phyloP scores from a whole-genome alignment of 345 rosid species.

The Litchi chinensis region DNA sequence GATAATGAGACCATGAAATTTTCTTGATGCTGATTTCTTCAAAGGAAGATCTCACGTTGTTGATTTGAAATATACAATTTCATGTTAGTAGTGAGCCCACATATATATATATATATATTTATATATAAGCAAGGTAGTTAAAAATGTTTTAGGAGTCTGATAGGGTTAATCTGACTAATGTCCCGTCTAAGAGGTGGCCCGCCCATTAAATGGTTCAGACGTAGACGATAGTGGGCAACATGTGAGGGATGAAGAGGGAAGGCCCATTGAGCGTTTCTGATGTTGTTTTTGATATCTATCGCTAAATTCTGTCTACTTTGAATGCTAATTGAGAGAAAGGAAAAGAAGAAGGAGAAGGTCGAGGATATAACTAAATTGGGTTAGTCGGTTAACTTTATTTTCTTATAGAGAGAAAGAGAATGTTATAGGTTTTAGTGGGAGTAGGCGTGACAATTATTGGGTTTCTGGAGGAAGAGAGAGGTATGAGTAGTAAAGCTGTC shows the following conservation, averaged over 20 bases:
- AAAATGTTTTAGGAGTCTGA: slow-evolving; percentile 18
- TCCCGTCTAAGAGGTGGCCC: slow-evolving; percentile 47
- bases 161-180: slow-evolving; percentile 24
- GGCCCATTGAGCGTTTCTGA: slow-evolving; percentile 34
- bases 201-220: slow-evolving; percentile 45
- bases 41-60: slow-evolving; percentile 2
- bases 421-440: too few relatives aligned
- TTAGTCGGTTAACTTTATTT: too few relatives aligned
- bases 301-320: background rate
- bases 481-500: too few relatives aligned
- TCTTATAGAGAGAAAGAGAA: too few relatives aligned
- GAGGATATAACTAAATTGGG: too few relatives aligned
- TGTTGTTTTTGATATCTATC: background rate
- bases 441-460: too few relatives aligned
- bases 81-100: slow-evolving; percentile 10
- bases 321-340: slow-evolving; percentile 8
- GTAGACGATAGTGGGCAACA: slow-evolving; percentile 57
- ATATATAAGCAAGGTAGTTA: slow-evolving; percentile 15
- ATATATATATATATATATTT: too few relatives aligned
- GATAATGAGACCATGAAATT: slow-evolving; percentile 19
- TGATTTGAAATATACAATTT: slow-evolving; percentile 29
- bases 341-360: too few relatives aligned
- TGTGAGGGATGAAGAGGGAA: slow-evolving; percentile 42
- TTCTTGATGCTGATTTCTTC: background rate
- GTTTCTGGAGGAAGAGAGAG: too few relatives aligned